phyloP scores from a whole-genome alignment of 768 basidiomycete species.

The Macrolepiota dolichaula region DNA sequence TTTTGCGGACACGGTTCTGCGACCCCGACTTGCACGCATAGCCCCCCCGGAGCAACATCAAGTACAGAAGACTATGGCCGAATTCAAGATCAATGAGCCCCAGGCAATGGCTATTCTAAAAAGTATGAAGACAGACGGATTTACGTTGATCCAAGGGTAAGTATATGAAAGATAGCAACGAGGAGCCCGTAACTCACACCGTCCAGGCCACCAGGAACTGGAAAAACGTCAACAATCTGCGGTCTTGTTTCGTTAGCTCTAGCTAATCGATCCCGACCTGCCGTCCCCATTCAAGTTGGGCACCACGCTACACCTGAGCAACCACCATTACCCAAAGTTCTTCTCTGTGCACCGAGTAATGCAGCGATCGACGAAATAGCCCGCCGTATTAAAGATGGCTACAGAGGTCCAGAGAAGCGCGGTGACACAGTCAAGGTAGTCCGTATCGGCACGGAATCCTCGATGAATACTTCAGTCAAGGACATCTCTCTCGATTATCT shows the following conservation, averaged over 20 bases:
- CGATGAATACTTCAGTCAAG: conserved; percentile 75
- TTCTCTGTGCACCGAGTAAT: conserved; percentile 96
- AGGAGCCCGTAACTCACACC: background rate
- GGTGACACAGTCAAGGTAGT: conserved; percentile 55
- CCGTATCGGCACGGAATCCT: conserved; percentile 76
- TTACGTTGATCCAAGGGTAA: conserved; percentile 94
- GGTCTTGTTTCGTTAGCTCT: conserved; percentile 87
- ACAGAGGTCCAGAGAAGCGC: conserved; percentile 51
- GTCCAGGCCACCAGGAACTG: conserved; percentile 90
- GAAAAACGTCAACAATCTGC: conserved; percentile 97
- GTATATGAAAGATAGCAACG: conserved; percentile 12
- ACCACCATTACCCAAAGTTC: conserved; percentile 55
- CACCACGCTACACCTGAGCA: conserved; percentile 35
- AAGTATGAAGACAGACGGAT: conserved; percentile 69
- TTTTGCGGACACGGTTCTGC: conserved; percentile 64
- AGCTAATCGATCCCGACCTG: conserved; percentile 55
- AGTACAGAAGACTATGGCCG: conserved; percentile 62
- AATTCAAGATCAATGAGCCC: conserved; percentile 83
- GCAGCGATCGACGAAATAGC: conserved; percentile 98
- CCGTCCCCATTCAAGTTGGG: conserved; percentile 50
- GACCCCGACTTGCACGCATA: conserved; percentile 53
- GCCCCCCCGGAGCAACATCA: conserved; percentile 45
- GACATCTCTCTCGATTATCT: conserved; percentile 87
- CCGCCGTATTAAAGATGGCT: conserved; percentile 79
- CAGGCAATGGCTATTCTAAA: conserved; percentile 88